Conservation (phyloP, 148 eudicot species). For the Vaccinium macrocarpon region DNA sequence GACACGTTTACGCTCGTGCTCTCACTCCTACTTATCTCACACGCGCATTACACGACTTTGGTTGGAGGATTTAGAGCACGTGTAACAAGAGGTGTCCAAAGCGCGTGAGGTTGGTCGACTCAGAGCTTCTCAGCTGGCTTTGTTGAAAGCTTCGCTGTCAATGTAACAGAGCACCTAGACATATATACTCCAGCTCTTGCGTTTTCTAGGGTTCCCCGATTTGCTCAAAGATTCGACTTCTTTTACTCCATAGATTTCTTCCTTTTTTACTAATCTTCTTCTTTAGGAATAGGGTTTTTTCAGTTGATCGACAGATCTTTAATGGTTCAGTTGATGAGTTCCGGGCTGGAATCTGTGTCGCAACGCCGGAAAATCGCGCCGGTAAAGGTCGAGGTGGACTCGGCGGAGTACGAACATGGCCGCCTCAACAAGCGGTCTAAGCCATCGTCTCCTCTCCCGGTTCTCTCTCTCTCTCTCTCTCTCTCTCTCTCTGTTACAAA, state of each 20-base stretch:
- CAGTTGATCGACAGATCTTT: slow-evolving; percentile 12
- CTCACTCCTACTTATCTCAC: too few relatives aligned
- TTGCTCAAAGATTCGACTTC: slow-evolving; percentile 5
- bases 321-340: slow-evolving; percentile 47
- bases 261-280: neutral
- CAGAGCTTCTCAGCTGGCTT: slow-evolving; percentile 14
- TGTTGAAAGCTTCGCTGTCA: slow-evolving; percentile 25
- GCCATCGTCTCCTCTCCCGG: slow-evolving; percentile 33
- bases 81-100: neutral
- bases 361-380: slow-evolving; percentile 24
- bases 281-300: neutral
- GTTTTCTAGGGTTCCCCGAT: neutral
- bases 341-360: slow-evolving; percentile 20
- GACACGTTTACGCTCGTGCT: neutral
- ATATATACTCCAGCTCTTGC: neutral
- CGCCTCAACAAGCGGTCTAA: slow-evolving; percentile 55
- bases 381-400: slow-evolving; percentile 44
- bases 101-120: slow-evolving; percentile 15
- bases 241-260: neutral
- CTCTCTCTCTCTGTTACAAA: neutral
- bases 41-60: too few relatives aligned
- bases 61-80: neutral
- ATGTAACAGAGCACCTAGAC: neutral
- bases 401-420: slow-evolving; percentile 26
- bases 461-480: slow-evolving; percentile 8